Evolutionary conservation across 83 land plant species (phyloP).

Genomic region (Larix sibirica): DNA sequence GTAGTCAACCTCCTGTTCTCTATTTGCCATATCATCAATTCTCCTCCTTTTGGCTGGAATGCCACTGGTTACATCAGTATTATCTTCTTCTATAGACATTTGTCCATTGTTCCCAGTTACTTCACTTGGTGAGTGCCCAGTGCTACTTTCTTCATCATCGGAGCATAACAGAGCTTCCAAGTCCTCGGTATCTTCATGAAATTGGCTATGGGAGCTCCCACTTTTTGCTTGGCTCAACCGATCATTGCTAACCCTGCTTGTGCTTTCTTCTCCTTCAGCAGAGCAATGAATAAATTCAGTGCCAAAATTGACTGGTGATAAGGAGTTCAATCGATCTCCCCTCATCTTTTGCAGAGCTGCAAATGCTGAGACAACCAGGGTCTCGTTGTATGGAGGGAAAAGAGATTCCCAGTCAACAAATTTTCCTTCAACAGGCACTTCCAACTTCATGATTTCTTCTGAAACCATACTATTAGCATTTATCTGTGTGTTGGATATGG

Average conservation of each 20-base stretch:
- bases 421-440: neutral
- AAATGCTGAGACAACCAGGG: neutral
- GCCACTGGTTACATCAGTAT: slow-evolving; percentile 28
- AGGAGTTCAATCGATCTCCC: neutral
- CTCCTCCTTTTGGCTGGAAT: slow-evolving; percentile 36
- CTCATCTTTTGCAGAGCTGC: slow-evolving; percentile 8
- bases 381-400: neutral
- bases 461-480: neutral
- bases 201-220: slow-evolving; percentile 23
- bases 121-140: slow-evolving; percentile 45
- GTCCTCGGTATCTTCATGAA: slow-evolving; percentile 73
- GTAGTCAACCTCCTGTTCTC: slow-evolving; percentile 6
- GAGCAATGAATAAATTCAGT: slow-evolving; percentile 16
- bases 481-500: neutral
- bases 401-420: neutral
- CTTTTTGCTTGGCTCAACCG: neutral
- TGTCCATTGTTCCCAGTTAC: slow-evolving; percentile 8
- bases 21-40: slow-evolving; percentile 15
- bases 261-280: slow-evolving; percentile 12
- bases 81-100: neutral
- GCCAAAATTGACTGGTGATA: slow-evolving; percentile 2
- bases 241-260: neutral
- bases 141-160: slow-evolving; percentile 54
- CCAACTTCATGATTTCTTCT: neutral
- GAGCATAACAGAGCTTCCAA: slow-evolving; percentile 68